phyloP scores from a whole-genome alignment of 1,284 basidiomycete species.

The Puccinia triticina region DNA sequence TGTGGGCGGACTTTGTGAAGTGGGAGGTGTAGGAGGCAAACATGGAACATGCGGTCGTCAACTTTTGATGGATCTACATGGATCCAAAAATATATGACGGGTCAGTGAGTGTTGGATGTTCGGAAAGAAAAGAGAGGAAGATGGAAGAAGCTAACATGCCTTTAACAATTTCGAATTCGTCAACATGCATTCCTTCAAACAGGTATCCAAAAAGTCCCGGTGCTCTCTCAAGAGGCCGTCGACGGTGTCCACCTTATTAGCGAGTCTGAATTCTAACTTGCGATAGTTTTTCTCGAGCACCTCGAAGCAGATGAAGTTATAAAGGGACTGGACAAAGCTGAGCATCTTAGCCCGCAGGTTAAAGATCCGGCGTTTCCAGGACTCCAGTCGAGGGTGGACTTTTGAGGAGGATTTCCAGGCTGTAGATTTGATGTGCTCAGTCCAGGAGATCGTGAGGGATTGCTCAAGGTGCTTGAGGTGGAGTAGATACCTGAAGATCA shows the following conservation, averaged over 20 bases:
- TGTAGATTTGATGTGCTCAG: conserved; percentile 75
- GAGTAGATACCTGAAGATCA: conserved; percentile 82
- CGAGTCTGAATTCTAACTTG: conserved; percentile 73
- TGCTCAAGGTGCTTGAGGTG: conserved; percentile 84
- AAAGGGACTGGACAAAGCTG: conserved; percentile 87
- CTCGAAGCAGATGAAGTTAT: conserved; percentile 86
- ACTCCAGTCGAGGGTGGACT: conserved; percentile 68
- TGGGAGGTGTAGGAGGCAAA: conserved; percentile 71
- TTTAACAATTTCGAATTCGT: conserved; percentile 85
- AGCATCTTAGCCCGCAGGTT: conserved; percentile 84
- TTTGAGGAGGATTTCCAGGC: conserved; percentile 66
- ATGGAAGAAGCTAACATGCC: conserved; percentile 53
- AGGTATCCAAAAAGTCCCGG: conserved; percentile 91
- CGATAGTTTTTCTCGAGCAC: conserved; percentile 93
- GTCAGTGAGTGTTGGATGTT: background rate
- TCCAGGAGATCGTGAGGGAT: conserved; percentile 82
- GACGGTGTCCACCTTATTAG: conserved; percentile 80
- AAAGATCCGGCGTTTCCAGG: conserved; percentile 82
- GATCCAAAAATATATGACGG: background rate
- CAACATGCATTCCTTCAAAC: conserved; percentile 92
- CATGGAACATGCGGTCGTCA: conserved; percentile 81
- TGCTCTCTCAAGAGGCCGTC: conserved; percentile 88
- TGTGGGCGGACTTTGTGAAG: conserved; percentile 74
- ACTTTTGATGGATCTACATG: conserved; percentile 75
- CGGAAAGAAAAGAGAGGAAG: background rate